phyloP scores from a whole-genome alignment of 2,329 filamentous ascomycete genomes.

The Ophioceras dolichostomum region DNA sequence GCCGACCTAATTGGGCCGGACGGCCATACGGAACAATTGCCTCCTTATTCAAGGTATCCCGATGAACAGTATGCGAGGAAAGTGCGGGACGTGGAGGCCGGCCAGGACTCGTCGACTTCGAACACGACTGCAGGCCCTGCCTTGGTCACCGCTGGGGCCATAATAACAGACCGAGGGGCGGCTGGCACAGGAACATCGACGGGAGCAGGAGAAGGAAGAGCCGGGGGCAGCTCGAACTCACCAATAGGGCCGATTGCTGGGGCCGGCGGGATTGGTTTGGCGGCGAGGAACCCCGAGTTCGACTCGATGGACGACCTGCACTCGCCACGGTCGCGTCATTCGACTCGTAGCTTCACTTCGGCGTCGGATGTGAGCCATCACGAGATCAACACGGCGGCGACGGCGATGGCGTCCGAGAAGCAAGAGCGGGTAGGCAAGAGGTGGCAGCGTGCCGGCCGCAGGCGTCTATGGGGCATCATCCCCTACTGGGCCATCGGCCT shows the following conservation, averaged over 20 bases:
- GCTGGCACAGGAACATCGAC: too few species aligned
- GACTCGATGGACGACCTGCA: constrained; percentile 43
- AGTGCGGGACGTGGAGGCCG: constrained; percentile 15
- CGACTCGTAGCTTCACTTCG: constrained; percentile 35
- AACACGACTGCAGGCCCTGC: constrained; percentile 3
- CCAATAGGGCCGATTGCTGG: constrained; percentile 31
- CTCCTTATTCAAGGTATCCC: constrained; percentile 83
- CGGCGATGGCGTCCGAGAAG: constrained; percentile 31
- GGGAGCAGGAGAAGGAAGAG: too few species aligned
- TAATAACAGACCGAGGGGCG: not conserved
- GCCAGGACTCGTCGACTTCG: not conserved
- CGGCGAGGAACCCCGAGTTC: constrained; percentile 50
- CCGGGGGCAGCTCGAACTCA: too few species aligned
- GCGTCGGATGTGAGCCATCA: constrained; percentile 36
- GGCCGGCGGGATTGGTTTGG: constrained; percentile 49
- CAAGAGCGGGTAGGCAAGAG: constrained; percentile 27
- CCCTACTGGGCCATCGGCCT: constrained; percentile 50
- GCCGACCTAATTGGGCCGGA: constrained; percentile 79
- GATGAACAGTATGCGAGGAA: constrained; percentile 56
- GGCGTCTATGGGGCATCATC: constrained; percentile 44
- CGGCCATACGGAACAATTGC: constrained; percentile 81
- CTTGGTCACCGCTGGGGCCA: constrained; percentile 5
- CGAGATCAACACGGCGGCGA: constrained; percentile 39
- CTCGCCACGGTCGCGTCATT: constrained; percentile 36
- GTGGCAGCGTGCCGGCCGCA: constrained; percentile 41